Base-by-base conservation (phyloP, 2,329 filamentous ascomycete species). In the Aspergillus amoenus region DNA sequence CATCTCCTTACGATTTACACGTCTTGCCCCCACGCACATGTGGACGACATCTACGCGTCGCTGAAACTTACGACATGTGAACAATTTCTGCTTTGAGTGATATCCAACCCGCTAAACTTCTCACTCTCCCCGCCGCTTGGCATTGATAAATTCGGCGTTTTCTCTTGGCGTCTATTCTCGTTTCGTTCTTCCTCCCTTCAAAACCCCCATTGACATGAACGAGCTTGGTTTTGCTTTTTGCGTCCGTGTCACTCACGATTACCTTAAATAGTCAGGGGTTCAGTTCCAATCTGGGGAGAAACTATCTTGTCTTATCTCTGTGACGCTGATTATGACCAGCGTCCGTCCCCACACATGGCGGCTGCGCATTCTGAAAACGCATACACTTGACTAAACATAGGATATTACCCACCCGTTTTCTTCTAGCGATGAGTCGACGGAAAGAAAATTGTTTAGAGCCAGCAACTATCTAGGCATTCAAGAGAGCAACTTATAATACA, bases 101-200 rank as follows among this genome's bases (percentile, higher is more conserved):
- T 68, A 66, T 68, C 65, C 65, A 61, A 60, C 45, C 52, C 57
- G 60, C 58, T 58, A 55, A 60, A 60, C 55, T 61, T 56, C 61
- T 55, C 63, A 59, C 59, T 63, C 56, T 56, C 58, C 55, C 64
- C 55, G 64, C 63, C 58, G 61, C 61, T 64, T 63, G 68, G 67
- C 64, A 65, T 69, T 66, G 68, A 67, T 70, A 64, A 55, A 66
- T 68, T 50, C 46, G 70, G 70, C 68, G 69, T 68, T 66, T 40
- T 45, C 37, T 51, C 59, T 66, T 63, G 64, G 57, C 57, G 59
- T 58, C 56, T 58, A 46, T 57, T 59, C 57, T 40, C n/a, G 27
- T 39, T 32, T 46, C 34, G n/a, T 37, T 44, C 21, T 32, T 37
- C 13, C 17, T 42, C 51, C 22, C 9, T 51, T 44, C 40, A 55